phyloP scores from a whole-genome alignment of 371 early-diverging fungal genomes.

The Mucor racemosus region DNA sequence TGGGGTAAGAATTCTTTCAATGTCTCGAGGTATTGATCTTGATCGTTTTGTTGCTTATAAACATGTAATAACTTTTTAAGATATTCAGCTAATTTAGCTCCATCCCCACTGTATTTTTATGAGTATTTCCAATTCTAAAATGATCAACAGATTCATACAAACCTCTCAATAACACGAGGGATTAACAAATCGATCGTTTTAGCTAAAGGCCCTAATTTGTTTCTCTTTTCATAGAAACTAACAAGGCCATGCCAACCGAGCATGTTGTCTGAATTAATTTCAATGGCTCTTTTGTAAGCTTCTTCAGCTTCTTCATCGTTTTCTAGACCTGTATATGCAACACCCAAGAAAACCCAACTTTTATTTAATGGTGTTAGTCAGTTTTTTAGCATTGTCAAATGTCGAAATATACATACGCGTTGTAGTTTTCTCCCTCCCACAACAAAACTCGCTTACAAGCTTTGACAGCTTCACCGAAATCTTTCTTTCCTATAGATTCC shows the following conservation, averaged over 20 bases:
- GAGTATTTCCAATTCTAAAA: background rate
- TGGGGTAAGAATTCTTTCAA: constrained; percentile 60
- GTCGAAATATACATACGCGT: constrained; percentile 58
- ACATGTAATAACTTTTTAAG: constrained; percentile 62
- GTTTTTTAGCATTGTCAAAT: background rate
- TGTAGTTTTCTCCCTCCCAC: constrained; percentile 78
- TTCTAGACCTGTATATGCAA: constrained; percentile 74
- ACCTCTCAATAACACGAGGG: constrained; percentile 35
- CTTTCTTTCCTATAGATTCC: constrained; percentile 74
- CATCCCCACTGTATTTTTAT: constrained; percentile 46
- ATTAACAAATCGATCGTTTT: constrained; percentile 47
- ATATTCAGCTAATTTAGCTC: constrained; percentile 61
- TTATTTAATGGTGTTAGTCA: background rate
- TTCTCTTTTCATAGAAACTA: constrained; percentile 64
- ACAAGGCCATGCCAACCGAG: constrained; percentile 83
- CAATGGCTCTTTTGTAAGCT: constrained; percentile 74
- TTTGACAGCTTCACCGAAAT: constrained; percentile 75
- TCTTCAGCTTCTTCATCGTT: constrained; percentile 67
- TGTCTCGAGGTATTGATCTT: constrained; percentile 49
- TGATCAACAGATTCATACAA: background rate
- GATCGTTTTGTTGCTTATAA: constrained; percentile 45
- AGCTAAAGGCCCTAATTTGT: constrained; percentile 47
- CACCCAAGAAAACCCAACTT: constrained; percentile 78
- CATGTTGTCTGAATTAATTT: constrained; percentile 56
- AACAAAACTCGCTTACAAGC: constrained; percentile 73